Conservation (phyloP, 768 basidiomycete species). For the Trametes gibbosa region DNA sequence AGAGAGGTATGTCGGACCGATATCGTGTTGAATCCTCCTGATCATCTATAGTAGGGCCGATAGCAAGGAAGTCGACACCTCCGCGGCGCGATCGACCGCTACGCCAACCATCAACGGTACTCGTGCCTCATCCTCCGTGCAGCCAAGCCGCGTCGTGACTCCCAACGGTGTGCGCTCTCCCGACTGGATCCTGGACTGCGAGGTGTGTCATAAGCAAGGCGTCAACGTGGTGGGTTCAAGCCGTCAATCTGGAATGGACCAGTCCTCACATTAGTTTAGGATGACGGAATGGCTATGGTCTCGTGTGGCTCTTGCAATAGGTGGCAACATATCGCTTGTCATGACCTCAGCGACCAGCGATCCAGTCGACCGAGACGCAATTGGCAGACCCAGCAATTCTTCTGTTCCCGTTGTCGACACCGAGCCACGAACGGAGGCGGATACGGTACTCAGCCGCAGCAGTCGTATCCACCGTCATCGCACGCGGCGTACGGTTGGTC, state of each 20-base stretch:
- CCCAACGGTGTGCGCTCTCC: conserved; percentile 52
- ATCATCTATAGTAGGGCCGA: not conserved
- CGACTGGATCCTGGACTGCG: conserved; percentile 87
- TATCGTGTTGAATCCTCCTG: not conserved
- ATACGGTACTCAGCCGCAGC: not conserved
- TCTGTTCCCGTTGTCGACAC: conserved; percentile 60
- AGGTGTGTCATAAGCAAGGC: conserved; percentile 73
- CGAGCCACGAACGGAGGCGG: conserved; percentile 4
- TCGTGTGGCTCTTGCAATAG: conserved; percentile 78
- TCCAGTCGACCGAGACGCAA: conserved; percentile 68
- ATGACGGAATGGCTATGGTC: conserved; percentile 76
- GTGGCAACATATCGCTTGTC: conserved; percentile 91
- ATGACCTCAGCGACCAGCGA: conserved; percentile 65
- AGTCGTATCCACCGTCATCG: conserved; percentile 1
- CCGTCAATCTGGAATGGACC: not conserved
- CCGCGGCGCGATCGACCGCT: conserved; percentile 3
- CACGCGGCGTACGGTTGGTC: conserved; percentile 12
- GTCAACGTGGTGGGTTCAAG: conserved; percentile 60
- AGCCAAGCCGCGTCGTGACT: conserved; percentile 29
- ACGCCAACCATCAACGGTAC: conserved; percentile 16
- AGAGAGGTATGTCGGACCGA: conserved; percentile 3
- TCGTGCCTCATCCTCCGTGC: conserved; percentile 17
- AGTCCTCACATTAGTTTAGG: conserved; percentile 43
- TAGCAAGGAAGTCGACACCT: conserved; percentile 5
- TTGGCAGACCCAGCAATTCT: conserved; percentile 85